Evolutionary conservation across 805 yeast species (phyloP).

Genomic region (Saccharomycopsis sp.): DNA sequence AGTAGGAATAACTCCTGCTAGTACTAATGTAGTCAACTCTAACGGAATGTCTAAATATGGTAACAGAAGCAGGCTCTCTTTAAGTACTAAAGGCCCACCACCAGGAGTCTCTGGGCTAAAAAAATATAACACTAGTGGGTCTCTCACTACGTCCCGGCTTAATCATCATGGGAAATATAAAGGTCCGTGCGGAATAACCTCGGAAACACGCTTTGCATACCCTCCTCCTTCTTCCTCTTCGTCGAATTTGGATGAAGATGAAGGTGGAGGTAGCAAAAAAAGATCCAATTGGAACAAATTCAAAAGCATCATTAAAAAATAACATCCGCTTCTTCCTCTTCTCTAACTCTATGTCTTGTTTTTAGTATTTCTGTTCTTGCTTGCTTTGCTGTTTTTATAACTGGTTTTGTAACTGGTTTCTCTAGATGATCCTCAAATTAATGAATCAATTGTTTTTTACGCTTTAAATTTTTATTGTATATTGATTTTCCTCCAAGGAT

Average conservation of each 20-base stretch:
- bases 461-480: background rate
- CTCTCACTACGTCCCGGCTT: background rate
- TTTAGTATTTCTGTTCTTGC: background rate
- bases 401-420: background rate
- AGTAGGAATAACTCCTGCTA: background rate
- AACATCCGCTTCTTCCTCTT: background rate
- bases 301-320: background rate
- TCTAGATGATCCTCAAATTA: background rate
- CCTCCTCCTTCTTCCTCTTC: background rate
- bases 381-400: background rate
- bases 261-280: background rate
- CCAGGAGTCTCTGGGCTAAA: background rate
- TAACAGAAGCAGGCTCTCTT: background rate
- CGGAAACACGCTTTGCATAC: background rate
- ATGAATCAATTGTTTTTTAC: background rate
- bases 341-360: background rate
- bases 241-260: background rate
- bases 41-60: background rate
- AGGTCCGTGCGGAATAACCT: background rate
- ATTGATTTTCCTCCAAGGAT: background rate
- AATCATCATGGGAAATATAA: background rate
- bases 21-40: background rate
- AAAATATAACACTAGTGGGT: background rate
- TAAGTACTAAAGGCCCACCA: background rate
- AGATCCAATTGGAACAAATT: background rate